Evolutionary conservation across 2,329 filamentous ascomycete genomes (phyloP), one percentile per base, ranked within the genome.

Genomic region (Fusarium multiceps): DNA sequence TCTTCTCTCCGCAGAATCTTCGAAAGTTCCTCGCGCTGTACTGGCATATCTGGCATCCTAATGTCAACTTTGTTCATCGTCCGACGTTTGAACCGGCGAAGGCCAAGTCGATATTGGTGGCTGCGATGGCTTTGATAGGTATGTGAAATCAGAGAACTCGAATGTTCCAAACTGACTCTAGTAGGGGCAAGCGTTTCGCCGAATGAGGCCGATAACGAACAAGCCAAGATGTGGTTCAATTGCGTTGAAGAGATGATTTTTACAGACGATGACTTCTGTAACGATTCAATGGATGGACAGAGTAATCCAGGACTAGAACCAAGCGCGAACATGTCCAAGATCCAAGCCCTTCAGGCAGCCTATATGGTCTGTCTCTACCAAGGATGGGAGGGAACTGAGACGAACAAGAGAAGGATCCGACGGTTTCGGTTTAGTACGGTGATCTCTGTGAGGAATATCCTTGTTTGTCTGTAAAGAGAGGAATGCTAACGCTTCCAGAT

Each of bases 11-110:
- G 1, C 16, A 7, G 0, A 59, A 59, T 4, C 7, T 59, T 2
- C 30, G 56, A 7, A 59, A 30, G 9, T 40, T 46, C 3, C 20
- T 59, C 1, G 20, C 40, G 4, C n/a, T 59, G 1, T 59, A 57
- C 20, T 58, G 56, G 53, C 56, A 59, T 14, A 57, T 58, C 2
- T 59, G 56, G 56, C 51, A 59, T 10, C 56, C 56, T 0, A 59
- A 59, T 3, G 51, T 57, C 10, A 59, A 59, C 12, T 59, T 57
- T 1, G 30, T 59, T 6, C 56, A 59, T 25, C 16, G 12, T 1
- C 56, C 56, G 12, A 47, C 56, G 1, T 59, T 58, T 3, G 30
- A 59, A 5, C 28, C 40, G 1, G n/a, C 6, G 0, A 58, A 20
- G 5, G 25, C 20, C 0, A 59, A 59, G 10, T 25, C 56, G 0